Evolutionary conservation across 805 yeast species (phyloP).

Genomic region (Isabelozyma pseudorhagii): DNA sequence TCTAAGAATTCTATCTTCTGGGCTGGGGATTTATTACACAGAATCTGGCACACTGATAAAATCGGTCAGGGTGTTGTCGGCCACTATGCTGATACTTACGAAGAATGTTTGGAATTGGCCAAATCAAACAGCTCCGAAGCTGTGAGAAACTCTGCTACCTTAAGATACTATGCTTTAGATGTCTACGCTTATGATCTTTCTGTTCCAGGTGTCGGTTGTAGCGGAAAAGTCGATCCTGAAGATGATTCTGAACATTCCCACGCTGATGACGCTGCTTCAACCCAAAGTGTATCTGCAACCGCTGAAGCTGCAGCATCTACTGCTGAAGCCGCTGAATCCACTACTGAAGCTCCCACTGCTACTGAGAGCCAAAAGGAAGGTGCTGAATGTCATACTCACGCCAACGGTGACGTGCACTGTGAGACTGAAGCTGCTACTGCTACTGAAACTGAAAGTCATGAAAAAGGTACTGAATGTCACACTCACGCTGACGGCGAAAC

Average conservation of each 20-base stretch:
- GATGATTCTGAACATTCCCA: too few species aligned
- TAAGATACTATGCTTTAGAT: slow-evolving; percentile 12
- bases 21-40: slow-evolving; percentile 37
- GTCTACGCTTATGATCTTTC: slow-evolving; percentile 17
- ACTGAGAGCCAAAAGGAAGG: neutral
- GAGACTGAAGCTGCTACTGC: neutral
- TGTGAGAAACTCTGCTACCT: slow-evolving; percentile 27
- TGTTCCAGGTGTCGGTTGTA: slow-evolving; percentile 16
- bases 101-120: slow-evolving; percentile 32
- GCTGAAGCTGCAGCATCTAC: neutral
- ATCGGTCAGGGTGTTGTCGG: slow-evolving; percentile 28
- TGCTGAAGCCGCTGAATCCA: neutral
- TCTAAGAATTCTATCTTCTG: slow-evolving; percentile 21
- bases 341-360: neutral
- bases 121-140: slow-evolving; percentile 26
- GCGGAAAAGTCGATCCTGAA: slow-evolving; percentile 5
- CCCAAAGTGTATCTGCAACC: neutral
- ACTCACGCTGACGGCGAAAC: slow-evolving; percentile 13
- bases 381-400: slow-evolving; percentile 13
- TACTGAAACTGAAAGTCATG: neutral
- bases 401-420: slow-evolving; percentile 14
- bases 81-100: slow-evolving; percentile 33
- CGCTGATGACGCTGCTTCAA: too few species aligned
- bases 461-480: slow-evolving; percentile 8
- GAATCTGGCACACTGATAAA: slow-evolving; percentile 32